Evolutionary conservation across 2,329 filamentous ascomycete species (phyloP).

Genomic region (Graphiopsis chlorocephala): DNA sequence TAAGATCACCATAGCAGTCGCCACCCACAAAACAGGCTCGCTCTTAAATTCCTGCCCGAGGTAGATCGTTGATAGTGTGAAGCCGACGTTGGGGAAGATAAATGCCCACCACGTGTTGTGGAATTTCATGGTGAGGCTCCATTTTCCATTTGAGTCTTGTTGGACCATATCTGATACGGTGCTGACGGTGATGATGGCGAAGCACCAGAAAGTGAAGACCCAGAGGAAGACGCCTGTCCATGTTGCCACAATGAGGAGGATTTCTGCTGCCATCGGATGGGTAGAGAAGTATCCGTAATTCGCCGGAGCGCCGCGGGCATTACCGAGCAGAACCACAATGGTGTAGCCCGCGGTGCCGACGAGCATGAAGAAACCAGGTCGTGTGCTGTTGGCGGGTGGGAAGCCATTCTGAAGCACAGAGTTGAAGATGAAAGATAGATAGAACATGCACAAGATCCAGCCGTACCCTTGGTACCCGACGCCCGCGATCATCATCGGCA

Average conservation of each 20-base stretch:
- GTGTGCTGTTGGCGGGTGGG: slow-evolving; percentile 36
- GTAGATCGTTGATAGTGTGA: slow-evolving; percentile 58
- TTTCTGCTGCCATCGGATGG: slow-evolving; percentile 21
- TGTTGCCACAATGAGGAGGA: slow-evolving; percentile 26
- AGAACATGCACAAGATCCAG: slow-evolving; percentile 45
- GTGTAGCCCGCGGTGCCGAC: slow-evolving; percentile 44
- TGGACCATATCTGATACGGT: slow-evolving; percentile 19
- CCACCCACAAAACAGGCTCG: slow-evolving; percentile 51
- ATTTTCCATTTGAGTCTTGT: not conserved
- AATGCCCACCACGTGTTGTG: slow-evolving; percentile 58
- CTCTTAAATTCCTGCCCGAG: slow-evolving; percentile 53
- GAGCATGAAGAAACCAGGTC: slow-evolving; percentile 52
- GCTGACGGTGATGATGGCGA: slow-evolving; percentile 24
- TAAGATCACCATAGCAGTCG: slow-evolving; percentile 55
- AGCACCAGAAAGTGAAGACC: slow-evolving; percentile 51
- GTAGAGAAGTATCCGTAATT: slow-evolving; percentile 25
- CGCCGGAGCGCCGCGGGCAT: slow-evolving; percentile 23
- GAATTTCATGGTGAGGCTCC: slow-evolving; percentile 34
- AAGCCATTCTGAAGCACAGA: slow-evolving; percentile 41
- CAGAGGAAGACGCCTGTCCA: slow-evolving; percentile 46
- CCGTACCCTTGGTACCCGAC: slow-evolving; percentile 47
- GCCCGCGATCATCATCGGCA: slow-evolving; percentile 46
- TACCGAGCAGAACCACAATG: slow-evolving; percentile 28
- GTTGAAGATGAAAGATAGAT: slow-evolving; percentile 41
- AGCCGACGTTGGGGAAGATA: slow-evolving; percentile 65